Conservation (phyloP, 495 filamentous ascomycete species). For the Talaromyces borbonicus region DNA sequence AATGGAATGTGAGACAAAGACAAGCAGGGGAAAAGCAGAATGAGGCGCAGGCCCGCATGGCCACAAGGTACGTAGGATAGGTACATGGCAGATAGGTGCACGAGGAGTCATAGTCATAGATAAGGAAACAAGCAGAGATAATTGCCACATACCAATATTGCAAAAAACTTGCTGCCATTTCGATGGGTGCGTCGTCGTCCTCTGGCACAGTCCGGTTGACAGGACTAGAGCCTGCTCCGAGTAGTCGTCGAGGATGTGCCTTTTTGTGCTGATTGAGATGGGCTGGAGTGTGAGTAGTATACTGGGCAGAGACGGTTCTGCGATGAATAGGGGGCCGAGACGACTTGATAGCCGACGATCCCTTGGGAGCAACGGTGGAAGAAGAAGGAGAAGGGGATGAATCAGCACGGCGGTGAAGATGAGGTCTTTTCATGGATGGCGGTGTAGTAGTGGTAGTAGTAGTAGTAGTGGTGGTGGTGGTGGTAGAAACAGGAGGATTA, state of each 20-base stretch:
- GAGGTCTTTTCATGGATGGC: conserved; percentile 7
- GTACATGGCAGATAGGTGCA: no score
- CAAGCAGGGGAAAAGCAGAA: conserved; percentile 10
- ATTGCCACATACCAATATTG: conserved; percentile 49
- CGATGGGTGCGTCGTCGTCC: conserved; percentile 31
- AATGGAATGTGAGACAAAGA: conserved; percentile 8
- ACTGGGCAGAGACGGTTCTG: no score
- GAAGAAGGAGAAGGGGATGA: neutral
- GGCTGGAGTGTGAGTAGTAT: no score
- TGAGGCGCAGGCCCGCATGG: conserved; percentile 6
- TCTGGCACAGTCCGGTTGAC: conserved; percentile 22
- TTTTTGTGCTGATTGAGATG: conserved; percentile 27
- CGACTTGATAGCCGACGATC: neutral
- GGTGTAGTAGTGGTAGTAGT: conserved; percentile 5
- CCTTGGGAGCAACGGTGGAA: neutral
- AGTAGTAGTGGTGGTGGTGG: no score
- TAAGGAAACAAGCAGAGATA: conserved; percentile 6
- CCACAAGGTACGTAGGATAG: no score
- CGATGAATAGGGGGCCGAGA: conserved; percentile 2
- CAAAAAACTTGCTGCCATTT: conserved; percentile 53
- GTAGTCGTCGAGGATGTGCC: neutral
- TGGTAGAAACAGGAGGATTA: no score
- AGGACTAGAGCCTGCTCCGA: conserved; percentile 23
- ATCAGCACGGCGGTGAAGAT: neutral
- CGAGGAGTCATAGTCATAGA: neutral